Base-by-base conservation (phyloP, 2,329 filamentous ascomycete genomes). In the Erysiphe pulchra region DNA sequence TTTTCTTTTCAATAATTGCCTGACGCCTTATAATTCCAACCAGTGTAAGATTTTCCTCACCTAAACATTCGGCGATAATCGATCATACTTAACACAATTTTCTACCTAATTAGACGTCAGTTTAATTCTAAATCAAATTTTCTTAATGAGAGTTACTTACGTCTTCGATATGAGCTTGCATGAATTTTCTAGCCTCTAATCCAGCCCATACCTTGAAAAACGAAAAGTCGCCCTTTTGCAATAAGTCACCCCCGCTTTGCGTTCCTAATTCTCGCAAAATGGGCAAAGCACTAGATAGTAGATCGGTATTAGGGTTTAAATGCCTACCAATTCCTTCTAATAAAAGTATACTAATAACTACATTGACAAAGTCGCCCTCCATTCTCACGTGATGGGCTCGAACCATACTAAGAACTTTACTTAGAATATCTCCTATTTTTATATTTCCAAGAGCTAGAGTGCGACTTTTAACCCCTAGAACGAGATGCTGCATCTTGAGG, bases 311-410 rank as follows among this genome's bases (percentile, higher is more conserved):
- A 0, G 90, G 87, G 59, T 95, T 79, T 14, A 98, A 63, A 48
- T 70, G 83, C 49, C 90, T 72, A 0, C 90, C 90, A 55, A 95
- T 98, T 7, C 90, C 90, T 59, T 98, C 90, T 1, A 98, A 68
- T 2, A 98, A 68, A 32, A 98, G 65, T 45, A 95, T 94, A 48
- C 84, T 92, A 48, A 98, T 79, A 30, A 98, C 87, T 4, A 98
- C 90, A 57, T 98, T 98, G 58, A 98, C 85, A 58, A 95, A 98
- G 59, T 98, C 90, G 9, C 90, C 90, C 61, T 98, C 90, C 44
- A 98, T 71, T 9, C 90, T 72, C 4, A 98, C 90, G 57, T 98
- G 90, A 59, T 98, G 90, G 10, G 68, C 66, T 46, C 90, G 75
- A 30, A 98, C 90, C 85, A 98, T 94, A 48, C 70, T 70, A 40